Conservation (phyloP, 2,329 filamentous ascomycete species). For the Nannizziopsis barbatae region DNA sequence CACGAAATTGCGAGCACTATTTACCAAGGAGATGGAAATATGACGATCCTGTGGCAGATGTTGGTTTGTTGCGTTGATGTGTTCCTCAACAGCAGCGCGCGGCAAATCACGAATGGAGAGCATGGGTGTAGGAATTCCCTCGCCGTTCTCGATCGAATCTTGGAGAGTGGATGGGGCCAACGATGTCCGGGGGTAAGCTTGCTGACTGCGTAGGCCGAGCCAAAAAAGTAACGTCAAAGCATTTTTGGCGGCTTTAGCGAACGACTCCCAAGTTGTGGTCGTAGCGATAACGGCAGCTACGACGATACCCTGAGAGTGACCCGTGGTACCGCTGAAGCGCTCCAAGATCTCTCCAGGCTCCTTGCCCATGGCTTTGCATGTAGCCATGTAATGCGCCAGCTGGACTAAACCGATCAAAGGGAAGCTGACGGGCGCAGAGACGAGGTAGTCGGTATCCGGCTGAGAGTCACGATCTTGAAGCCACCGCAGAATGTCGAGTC, state of each 20-base stretch:
- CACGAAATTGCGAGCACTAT: constrained; percentile 93
- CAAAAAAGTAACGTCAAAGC: constrained; percentile 92
- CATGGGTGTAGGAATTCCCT: constrained; percentile 95
- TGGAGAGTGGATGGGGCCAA: constrained; percentile 81
- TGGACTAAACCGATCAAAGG: constrained; percentile 93
- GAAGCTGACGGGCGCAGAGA: constrained; percentile 89
- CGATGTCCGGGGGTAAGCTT: constrained; percentile 91
- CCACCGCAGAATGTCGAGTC: constrained; percentile 91
- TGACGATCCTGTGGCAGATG: constrained; percentile 87
- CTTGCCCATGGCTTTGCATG: constrained; percentile 80
- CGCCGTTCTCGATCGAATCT: constrained; percentile 86
- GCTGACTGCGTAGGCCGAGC: constrained; percentile 94
- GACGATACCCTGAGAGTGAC: constrained; percentile 93
- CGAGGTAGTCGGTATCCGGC: constrained; percentile 85
- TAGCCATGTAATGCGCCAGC: constrained; percentile 88
- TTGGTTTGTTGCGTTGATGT: constrained; percentile 93
- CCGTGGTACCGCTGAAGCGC: constrained; percentile 75
- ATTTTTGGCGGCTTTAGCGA: constrained; percentile 64
- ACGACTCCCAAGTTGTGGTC: constrained; percentile 86
- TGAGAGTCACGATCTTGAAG: constrained; percentile 79
- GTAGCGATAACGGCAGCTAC: constrained; percentile 86
- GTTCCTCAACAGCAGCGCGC: constrained; percentile 78
- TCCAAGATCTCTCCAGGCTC: constrained; percentile 81
- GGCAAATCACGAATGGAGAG: constrained; percentile 91
- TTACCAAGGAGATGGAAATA: constrained; percentile 88